Evolutionary conservation across 2,329 filamentous ascomycete species (phyloP), one percentile per base, ranked within the genome.

Genomic region (Colletotrichum spinosum): DNA sequence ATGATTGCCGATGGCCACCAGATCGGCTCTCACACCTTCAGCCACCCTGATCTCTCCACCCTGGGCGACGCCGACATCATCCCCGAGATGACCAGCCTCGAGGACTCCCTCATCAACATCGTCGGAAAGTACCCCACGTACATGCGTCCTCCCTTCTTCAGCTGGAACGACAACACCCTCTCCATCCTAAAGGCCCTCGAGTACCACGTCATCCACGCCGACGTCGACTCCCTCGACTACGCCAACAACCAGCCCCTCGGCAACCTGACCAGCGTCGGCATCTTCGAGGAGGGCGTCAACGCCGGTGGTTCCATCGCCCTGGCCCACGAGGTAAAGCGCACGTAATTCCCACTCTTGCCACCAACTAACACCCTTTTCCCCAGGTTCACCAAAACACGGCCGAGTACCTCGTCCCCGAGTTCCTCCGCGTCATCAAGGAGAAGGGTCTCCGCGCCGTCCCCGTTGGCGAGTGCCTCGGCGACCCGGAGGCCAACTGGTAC

Each of bases 401-500:
- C 7, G 66, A 68, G 50, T 68, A 66, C 58, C 66, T 68, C 17
- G 66, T 66, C 51, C 63, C 57, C 37, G 54, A 65, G 58, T 65
- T 65, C 63, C 54, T 57, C 11, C 57, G 64, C 55, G 52, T 68
- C 54, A 60, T 68, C 45, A 66, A 65, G 55, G 55, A 65, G 55
- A 67, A 77, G 71, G 60, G 70, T 77, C 4, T 75, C 71, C 44
- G 57, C 59, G 15, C 75, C 10, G 81, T 83, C 33, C 81, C 80
- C 13, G 73, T 83, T 13, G 81, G 82, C 44, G 81, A 83, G 68
- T 84, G 81, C 67, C 74, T 84, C 25, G 78, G 76, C 25, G 81
- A 83, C 68, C 76, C 79, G 4, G 58, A 69, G n/a, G 73, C 69
- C 46, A 84, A 84, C 74, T 84, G 81, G 81, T 84, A 84, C 72